Base-by-base conservation (phyloP, 768 basidiomycete species). In the Pleurotus salmoneostramineus region DNA sequence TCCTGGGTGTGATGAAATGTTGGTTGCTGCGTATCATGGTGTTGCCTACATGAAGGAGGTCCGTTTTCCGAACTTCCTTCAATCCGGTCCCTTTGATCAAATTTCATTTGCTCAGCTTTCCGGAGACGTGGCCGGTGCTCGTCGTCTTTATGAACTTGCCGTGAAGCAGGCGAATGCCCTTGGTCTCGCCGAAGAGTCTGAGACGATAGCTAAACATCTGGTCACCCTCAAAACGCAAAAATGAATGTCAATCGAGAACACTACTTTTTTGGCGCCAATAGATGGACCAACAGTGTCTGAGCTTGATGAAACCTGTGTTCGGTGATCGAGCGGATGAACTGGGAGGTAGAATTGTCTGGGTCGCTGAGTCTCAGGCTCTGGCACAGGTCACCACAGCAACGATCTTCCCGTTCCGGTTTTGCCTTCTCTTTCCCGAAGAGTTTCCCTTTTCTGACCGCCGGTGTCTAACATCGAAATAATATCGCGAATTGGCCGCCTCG, bases 21-120 rank as follows among this genome's bases (percentile, higher is more conserved):
- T 55, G 11, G 52, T 55, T 31, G 35, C 52, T 42, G 52, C 40
- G 6, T 55, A 55, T 31, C 52, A 55, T 21, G 52, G 52, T 7
- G 52, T 40, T 32, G 52, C 37, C 15, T 55, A 40, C n/a, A 27
- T 55, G 31, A 35, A 37, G 21, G 52, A 55, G 52, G 52, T 55
- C 12, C 11, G 52, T 7, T 27, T 27, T 27, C 21, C 21, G 21
- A 27, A 27, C 21, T 27, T 27, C 21, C 21, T 27, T 27, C 21
- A 27, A 27, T 27, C 21, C 21, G 21, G 21, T 27, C 21, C 21
- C 21, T 27, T 27, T 27, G 21, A 27, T 27, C 21, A 27, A 27
- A 27, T 8, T 27, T 21, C 21, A 5, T 27, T 43, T 3, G 15
- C 2, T 40, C 37, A 55, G 52, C 40, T 55, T 8, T 55, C 52